Evolutionary conservation across 2,329 filamentous ascomycete genomes (phyloP), one percentile per base, ranked within the genome.

Genomic region (Gnomoniopsis smithogilvyi): DNA sequence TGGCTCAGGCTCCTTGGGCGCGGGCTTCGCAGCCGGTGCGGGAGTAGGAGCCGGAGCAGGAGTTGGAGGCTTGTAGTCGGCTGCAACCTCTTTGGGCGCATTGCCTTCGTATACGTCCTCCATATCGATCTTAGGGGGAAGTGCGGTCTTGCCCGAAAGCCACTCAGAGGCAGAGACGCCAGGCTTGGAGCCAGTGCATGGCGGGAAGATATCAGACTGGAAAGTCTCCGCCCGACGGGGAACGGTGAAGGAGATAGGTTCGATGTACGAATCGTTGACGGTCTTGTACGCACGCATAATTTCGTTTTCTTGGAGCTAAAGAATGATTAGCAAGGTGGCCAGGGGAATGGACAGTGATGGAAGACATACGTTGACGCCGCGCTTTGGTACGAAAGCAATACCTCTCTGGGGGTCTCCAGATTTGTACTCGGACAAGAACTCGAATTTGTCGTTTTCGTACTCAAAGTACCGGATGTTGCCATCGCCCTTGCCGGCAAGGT

Each of bases 381-480:
- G 91, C 76, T 96, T 94, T 55, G 95, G 95, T 71, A 98, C 76
- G 75, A 99, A 98, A 36, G 92, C 95, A 67, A 99, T 83, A 67
- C 95, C 95, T 71, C 95, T 87, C 78, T 99, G 95, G 34, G 95
- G 94, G 65, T 99, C 95, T 43, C 82, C 80, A n/a, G 95, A 98
- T 77, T 97, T 96, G 83, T 98, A 95, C 74, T 98, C 94, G 64
- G 92, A 96, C 56, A 99, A 80, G 75, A 91, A 96, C 76, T 99
- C 94, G 72, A 99, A 97, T 76, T 97, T 97, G 81, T 98, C 94
- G 76, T 98, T 96, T 72, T 96, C 91, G 70, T 96, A 96, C 76
- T 99, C 95, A 74, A 91, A 99, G 82, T 99, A 99, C 64, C 95
- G 93, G 71, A 99, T 99, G 76, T 99, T 99, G 70, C 95, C 95